These are phyloP conservation scores for Heracleum sosnowskyi DNA, from an alignment of 129 eudicot species.

Conservation along the genomic window DNA sequence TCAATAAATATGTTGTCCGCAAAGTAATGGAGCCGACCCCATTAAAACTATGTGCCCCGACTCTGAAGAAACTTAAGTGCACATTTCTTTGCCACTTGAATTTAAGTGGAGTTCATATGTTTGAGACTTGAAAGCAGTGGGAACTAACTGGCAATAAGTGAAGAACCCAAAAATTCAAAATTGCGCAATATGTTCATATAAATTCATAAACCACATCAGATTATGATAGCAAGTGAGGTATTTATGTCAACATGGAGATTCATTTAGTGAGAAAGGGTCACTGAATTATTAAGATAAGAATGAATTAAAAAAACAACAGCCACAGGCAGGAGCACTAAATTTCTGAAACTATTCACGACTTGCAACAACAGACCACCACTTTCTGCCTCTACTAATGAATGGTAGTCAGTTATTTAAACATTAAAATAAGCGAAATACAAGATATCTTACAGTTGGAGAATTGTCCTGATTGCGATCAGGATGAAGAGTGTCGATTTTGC, in stretches of 20 bases:
- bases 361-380: neutral
- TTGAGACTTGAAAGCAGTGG: neutral
- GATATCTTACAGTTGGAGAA: conserved; percentile 69
- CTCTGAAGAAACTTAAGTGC: too few species aligned
- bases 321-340: neutral
- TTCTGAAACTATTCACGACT: neutral
- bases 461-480: conserved; percentile 43
- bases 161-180: neutral
- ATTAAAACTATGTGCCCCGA: too few species aligned
- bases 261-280: neutral
- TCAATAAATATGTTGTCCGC: too few species aligned
- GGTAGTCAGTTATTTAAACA: neutral
- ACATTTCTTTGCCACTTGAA: too few species aligned
- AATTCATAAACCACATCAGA: neutral
- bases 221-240: neutral
- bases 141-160: neutral
- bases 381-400: neutral
- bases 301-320: neutral
- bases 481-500: conserved; percentile 15
- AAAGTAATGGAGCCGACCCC: neutral
- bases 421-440: neutral
- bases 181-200: too few species aligned
- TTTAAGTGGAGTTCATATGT: neutral
- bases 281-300: neutral
- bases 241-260: too few species aligned